Conservation (phyloP, 2,329 filamentous ascomycete species). For the Sphaerulina vaccinii region DNA sequence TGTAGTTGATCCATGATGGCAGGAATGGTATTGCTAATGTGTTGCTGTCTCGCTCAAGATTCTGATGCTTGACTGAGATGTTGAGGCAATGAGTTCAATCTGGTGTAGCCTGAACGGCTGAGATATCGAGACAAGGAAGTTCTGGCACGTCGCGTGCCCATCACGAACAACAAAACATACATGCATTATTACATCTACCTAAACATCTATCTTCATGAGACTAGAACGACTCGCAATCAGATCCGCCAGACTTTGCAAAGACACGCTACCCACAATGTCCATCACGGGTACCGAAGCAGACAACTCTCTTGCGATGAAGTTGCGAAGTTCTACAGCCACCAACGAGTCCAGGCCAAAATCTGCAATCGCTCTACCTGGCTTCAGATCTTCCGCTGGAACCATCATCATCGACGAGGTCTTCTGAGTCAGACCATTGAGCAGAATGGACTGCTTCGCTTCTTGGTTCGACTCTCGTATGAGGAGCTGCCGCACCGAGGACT, state of each 20-base stretch:
- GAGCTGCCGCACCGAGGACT: too few species aligned
- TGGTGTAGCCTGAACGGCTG: not conserved
- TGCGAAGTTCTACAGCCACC: not conserved
- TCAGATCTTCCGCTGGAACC: too few species aligned
- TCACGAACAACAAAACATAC: not conserved
- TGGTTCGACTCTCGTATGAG: too few species aligned
- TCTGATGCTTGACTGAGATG: not conserved
- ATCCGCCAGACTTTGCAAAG: not conserved
- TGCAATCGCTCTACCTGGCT: too few species aligned
- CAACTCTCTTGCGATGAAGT: not conserved
- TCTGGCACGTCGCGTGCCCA: not conserved
- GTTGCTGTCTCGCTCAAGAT: not conserved
- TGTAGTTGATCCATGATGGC: slow-evolving; percentile 31
- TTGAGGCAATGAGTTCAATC: too few species aligned
- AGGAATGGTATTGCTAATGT: not conserved
- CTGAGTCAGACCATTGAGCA: too few species aligned
- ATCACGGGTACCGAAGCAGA: not conserved
- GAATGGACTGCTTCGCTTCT: too few species aligned
- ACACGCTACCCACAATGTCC: not conserved
- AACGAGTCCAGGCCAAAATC: not conserved
- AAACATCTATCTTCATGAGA: not conserved
- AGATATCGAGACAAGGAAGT: not conserved
- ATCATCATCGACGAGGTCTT: not conserved
- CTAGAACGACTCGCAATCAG: not conserved
- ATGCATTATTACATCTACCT: not conserved